Evolutionary conservation across 1,284 basidiomycete genomes (phyloP).

Genomic region (Trichosporon sp.): DNA sequence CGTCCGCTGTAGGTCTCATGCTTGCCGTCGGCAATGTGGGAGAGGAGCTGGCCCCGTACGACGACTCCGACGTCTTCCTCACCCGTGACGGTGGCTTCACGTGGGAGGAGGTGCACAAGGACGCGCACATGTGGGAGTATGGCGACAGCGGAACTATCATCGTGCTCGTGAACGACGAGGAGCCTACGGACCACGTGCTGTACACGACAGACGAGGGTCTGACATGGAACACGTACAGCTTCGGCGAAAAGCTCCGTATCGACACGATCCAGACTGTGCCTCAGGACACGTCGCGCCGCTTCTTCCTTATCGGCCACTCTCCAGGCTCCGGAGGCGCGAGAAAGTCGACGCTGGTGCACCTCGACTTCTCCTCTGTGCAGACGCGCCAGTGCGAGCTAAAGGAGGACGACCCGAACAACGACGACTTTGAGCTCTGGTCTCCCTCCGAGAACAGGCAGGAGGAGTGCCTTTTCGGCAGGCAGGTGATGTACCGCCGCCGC

Average conservation of each 20-base stretch:
- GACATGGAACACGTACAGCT: slow-evolving; percentile 81
- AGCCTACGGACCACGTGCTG: slow-evolving; percentile 78
- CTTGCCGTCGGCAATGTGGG: slow-evolving; percentile 98
- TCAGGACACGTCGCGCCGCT: slow-evolving; percentile 80
- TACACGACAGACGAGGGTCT: slow-evolving; percentile 85
- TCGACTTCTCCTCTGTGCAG: slow-evolving; percentile 62
- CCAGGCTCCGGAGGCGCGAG: slow-evolving; percentile 50
- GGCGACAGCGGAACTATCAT: slow-evolving; percentile 94
- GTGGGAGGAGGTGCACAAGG: slow-evolving; percentile 98
- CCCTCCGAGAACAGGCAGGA: slow-evolving; percentile 75
- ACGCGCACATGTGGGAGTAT: slow-evolving; percentile 96
- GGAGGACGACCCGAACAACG: slow-evolving; percentile 63
- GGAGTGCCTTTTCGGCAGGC: slow-evolving; percentile 75
- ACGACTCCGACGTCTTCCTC: slow-evolving; percentile 89
- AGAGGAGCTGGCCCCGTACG: slow-evolving; percentile 70
- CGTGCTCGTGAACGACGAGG: slow-evolving; percentile 91
- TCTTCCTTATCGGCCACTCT: slow-evolving; percentile 73
- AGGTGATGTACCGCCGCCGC: slow-evolving; percentile 82
- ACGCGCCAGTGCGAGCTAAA: slow-evolving; percentile 23
- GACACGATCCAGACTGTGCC: slow-evolving; percentile 80
- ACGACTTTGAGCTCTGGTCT: slow-evolving; percentile 94
- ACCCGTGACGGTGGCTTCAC: slow-evolving; percentile 94
- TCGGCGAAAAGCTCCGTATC: slow-evolving; percentile 73
- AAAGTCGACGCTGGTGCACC: slow-evolving; percentile 65
- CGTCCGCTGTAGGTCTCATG: slow-evolving; percentile 84